Conservation (phyloP, 768 basidiomycete genomes). For the Lentinula guzmanii region DNA sequence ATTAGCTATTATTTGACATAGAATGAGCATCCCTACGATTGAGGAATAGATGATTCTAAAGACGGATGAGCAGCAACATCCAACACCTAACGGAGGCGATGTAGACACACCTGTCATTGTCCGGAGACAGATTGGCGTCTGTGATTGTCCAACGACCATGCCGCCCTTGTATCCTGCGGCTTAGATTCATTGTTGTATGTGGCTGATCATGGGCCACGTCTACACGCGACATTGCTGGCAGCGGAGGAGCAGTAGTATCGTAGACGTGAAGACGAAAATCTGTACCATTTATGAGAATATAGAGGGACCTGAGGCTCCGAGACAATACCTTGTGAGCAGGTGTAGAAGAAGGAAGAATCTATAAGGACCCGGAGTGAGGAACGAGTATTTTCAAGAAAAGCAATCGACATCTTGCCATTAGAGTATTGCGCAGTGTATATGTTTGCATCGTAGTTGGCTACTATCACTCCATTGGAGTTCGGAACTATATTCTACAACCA, state of each 20-base stretch:
- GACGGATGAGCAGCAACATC: not conserved
- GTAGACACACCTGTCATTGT: conserved; percentile 68
- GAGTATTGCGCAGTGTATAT: conserved; percentile 87
- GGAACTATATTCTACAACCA: conserved; percentile 59
- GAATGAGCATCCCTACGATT: conserved; percentile 45
- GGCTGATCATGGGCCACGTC: conserved; percentile 14
- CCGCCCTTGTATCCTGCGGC: conserved; percentile 66
- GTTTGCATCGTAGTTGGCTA: conserved; percentile 65
- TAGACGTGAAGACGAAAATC: conserved; percentile 91
- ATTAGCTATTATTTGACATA: not conserved
- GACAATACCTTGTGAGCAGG: conserved; percentile 70
- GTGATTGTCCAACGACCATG: conserved; percentile 91
- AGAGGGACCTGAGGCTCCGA: not conserved
- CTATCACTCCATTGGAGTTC: conserved; percentile 75
- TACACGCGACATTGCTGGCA: conserved; percentile 14
- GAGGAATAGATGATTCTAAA: conserved; percentile 88
- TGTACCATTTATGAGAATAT: conserved; percentile 19
- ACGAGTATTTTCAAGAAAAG: not conserved
- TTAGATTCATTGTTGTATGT: conserved; percentile 38
- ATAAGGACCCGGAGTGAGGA: conserved; percentile 5
- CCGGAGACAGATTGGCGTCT: conserved; percentile 84
- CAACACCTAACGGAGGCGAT: not conserved
- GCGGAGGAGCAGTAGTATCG: conserved; percentile 54
- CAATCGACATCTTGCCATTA: conserved; percentile 35
- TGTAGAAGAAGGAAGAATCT: conserved; percentile 93